Conservation (phyloP, 257 asterid genomes). For the Handroanthus guayacan region DNA sequence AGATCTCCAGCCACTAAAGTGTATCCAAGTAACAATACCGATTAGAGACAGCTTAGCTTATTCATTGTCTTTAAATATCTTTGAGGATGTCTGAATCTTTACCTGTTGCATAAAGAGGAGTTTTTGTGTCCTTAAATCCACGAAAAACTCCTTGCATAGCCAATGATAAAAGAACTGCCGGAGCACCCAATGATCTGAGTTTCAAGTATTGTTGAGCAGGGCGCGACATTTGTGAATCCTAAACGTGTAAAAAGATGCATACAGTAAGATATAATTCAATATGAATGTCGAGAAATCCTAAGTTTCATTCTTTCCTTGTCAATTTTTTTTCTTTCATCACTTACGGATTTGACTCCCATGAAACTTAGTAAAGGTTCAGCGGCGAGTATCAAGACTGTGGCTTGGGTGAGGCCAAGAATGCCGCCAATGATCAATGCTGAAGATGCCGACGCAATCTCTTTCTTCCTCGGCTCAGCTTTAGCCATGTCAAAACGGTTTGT, state of each 20-base stretch:
- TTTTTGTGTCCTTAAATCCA: constrained; percentile 79
- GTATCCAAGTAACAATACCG: background rate
- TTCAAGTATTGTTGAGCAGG: constrained; percentile 71
- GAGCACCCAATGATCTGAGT: constrained; percentile 79
- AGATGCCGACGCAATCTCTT: constrained; percentile 75
- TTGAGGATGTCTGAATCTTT: constrained; percentile 28
- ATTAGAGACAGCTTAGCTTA: constrained; percentile 2
- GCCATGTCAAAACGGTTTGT: constrained; percentile 43
- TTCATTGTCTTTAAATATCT: background rate
- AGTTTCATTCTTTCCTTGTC: background rate
- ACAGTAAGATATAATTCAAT: background rate
- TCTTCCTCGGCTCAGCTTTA: constrained; percentile 46
- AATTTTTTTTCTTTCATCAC: constrained; percentile 13
- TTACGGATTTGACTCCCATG: constrained; percentile 79
- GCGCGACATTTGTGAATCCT: constrained; percentile 65
- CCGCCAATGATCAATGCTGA: constrained; percentile 71
- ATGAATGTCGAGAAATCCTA: background rate
- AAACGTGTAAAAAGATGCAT: background rate
- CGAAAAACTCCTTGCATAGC: constrained; percentile 90
- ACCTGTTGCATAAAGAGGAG: constrained; percentile 79
- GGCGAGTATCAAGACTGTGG: constrained; percentile 54
- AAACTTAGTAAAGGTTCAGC: constrained; percentile 69
- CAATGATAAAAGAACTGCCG: constrained; percentile 78
- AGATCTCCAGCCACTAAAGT: constrained; percentile 67
- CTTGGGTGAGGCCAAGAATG: constrained; percentile 73